A percentile compares a stretch with the other conserved stretches of the same genome.
These are phyloP conservation scores for Vicia villosa DNA, from an alignment of 306 rosid species.

Conservation along the genomic window DNA sequence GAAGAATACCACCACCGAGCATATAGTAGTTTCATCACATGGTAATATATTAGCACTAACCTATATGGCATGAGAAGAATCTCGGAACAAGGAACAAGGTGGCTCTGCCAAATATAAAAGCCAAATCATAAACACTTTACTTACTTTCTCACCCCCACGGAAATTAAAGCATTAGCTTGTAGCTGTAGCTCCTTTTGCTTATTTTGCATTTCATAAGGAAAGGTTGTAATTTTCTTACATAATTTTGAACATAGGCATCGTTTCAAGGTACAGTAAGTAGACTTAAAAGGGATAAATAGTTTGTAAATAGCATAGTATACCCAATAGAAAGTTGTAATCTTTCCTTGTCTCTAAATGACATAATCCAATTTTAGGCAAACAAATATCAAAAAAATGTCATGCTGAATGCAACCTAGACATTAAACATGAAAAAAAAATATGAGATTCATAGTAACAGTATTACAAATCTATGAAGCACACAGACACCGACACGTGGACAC, in stretches of 20 bases:
- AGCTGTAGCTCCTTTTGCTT: slow-evolving; percentile 66
- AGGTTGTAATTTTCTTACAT: slow-evolving; percentile 10
- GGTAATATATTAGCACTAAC: slow-evolving; percentile 51
- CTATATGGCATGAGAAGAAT: slow-evolving; percentile 39
- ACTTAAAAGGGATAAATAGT: not conserved
- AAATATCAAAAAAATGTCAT: slow-evolving; percentile 70
- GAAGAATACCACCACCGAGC: slow-evolving; percentile 69
- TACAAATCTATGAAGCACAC: slow-evolving; percentile 24
- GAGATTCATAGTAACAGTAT: slow-evolving; percentile 7
- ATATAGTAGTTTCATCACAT: slow-evolving; percentile 70
- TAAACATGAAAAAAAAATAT: not conserved
- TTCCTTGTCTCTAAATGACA: slow-evolving; percentile 65
- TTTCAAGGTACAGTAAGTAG: slow-evolving; percentile 4
- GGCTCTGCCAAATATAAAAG: not conserved
- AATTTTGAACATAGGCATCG: no score
- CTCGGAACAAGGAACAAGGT: slow-evolving; percentile 30
- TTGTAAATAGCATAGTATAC: slow-evolving; percentile 44
- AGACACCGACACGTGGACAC: no score
- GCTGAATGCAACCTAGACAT: slow-evolving; percentile 71
- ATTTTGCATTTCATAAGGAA: slow-evolving; percentile 46
- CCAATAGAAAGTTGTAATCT: slow-evolving; percentile 84
- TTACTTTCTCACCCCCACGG: slow-evolving; percentile 64
- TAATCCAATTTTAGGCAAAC: slow-evolving; percentile 59
- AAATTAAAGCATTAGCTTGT: slow-evolving; percentile 60
- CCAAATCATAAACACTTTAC: slow-evolving; percentile 43